Conservation (phyloP, 2,329 filamentous ascomycete species). For the Fusarium dlaminii region DNA sequence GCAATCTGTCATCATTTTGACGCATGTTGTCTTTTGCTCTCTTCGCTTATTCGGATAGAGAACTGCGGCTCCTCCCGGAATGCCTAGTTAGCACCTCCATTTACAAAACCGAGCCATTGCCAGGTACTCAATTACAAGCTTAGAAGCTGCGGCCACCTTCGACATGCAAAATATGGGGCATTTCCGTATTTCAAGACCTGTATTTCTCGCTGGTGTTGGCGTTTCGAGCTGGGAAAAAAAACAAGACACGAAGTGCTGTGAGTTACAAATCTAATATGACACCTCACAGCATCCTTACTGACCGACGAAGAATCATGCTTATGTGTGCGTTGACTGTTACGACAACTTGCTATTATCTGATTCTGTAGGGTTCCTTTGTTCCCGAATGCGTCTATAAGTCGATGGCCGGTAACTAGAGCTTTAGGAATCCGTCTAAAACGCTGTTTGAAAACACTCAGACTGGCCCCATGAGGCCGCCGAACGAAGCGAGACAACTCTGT, state of each 20-base stretch:
- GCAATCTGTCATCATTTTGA: background rate
- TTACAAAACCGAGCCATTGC: background rate
- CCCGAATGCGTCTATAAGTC: background rate
- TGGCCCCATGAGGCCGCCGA: background rate
- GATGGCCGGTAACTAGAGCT: background rate
- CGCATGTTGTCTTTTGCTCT: background rate
- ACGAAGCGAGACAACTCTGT: background rate
- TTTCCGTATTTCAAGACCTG: background rate
- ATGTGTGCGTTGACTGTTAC: background rate
- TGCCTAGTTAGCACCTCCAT: background rate
- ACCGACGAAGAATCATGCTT: background rate
- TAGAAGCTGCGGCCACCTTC: background rate
- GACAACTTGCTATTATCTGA: background rate
- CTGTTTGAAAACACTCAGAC: background rate
- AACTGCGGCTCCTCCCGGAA: background rate
- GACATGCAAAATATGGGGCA: background rate
- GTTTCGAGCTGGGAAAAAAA: background rate
- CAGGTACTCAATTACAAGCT: background rate
- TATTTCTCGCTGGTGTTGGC: background rate
- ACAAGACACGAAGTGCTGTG: background rate
- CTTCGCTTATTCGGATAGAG: background rate
- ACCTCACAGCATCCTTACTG: background rate
- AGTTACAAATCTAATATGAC: background rate
- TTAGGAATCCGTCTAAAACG: background rate
- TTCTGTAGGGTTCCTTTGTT: background rate